These are phyloP conservation scores for Canariomyces notabilis DNA, from an alignment of 2,329 filamentous ascomycete genomes.

Conservation along the genomic window DNA sequence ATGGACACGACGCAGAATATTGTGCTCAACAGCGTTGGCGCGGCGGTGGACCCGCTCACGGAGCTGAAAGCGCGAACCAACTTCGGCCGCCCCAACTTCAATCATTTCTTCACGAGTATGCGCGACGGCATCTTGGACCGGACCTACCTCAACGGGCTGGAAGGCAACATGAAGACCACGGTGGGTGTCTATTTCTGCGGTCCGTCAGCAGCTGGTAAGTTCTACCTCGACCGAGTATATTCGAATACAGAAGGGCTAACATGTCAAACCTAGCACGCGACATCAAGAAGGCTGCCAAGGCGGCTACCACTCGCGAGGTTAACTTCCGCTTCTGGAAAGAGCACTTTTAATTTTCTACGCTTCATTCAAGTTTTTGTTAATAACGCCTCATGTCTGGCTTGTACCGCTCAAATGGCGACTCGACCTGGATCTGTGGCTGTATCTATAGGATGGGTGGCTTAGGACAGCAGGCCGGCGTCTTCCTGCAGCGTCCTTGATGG, in stretches of 20 bases:
- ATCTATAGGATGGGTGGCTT: too few species aligned
- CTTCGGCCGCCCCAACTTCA: constrained; percentile 90
- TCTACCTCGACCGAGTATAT: too few species aligned
- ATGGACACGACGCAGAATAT: constrained; percentile 93
- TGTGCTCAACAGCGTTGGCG: constrained; percentile 89
- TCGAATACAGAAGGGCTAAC: too few species aligned
- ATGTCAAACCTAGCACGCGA: constrained; percentile 61
- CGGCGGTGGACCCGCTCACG: constrained; percentile 82
- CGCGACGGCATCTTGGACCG: constrained; percentile 80
- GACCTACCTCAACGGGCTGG: constrained; percentile 77
- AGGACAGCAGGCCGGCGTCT: too few species aligned
- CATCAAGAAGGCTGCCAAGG: constrained; percentile 76
- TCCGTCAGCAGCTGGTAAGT: constrained; percentile 63
- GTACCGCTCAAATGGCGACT: too few species aligned
- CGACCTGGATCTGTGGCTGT: too few species aligned
- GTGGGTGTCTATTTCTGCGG: constrained; percentile 98
- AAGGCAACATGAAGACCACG: constrained; percentile 70
- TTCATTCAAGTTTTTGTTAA: too few species aligned
- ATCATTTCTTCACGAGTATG: constrained; percentile 74
- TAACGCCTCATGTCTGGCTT: too few species aligned
- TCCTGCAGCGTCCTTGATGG: too few species aligned
- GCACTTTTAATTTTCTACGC: constrained; percentile 56
- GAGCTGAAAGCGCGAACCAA: constrained; percentile 87
- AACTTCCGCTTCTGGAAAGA: constrained; percentile 99
- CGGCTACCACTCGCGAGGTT: constrained; percentile 70